Percentiles rank a stretch among this genome's conserved stretches.
These are phyloP conservation scores for Clonostachys solani DNA, from an alignment of 2,329 filamentous ascomycete genomes.

Conservation along the genomic window DNA sequence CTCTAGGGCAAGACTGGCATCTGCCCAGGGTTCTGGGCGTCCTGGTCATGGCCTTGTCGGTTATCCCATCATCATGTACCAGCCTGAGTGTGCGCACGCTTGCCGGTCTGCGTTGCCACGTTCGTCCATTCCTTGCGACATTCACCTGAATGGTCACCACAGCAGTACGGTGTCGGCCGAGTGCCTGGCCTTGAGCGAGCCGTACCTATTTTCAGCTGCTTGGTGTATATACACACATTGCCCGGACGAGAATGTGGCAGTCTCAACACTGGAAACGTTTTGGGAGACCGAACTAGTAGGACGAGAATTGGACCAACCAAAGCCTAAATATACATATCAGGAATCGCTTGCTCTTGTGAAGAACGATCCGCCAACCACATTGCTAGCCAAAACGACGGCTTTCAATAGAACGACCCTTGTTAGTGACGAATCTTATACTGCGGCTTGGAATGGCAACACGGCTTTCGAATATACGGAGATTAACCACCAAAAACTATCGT, in stretches of 20 bases:
- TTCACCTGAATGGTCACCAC: slow-evolving; percentile 2
- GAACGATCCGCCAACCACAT: neutral
- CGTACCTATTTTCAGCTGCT: slow-evolving; percentile 11
- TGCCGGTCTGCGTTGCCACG: slow-evolving; percentile 33
- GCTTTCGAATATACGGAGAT: slow-evolving; percentile 3
- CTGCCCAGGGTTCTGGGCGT: slow-evolving; percentile 1
- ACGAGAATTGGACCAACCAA: slow-evolving; percentile 4
- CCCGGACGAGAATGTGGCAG: neutral
- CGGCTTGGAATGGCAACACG: slow-evolving; percentile 3
- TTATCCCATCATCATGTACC: slow-evolving; percentile 48
- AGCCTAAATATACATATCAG: slow-evolving; percentile 6
- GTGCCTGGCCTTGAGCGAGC: slow-evolving; percentile 10
- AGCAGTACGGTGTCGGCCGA: slow-evolving; percentile 1
- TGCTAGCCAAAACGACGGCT: neutral
- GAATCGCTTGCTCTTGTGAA: slow-evolving; percentile 2
- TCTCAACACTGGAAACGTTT: slow-evolving; percentile 8
- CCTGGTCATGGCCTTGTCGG: slow-evolving; percentile 12
- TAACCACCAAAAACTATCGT: slow-evolving; percentile 5
- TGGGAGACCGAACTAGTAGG: slow-evolving; percentile 10
- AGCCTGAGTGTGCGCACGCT: slow-evolving; percentile 60
- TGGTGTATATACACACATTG: slow-evolving; percentile 11
- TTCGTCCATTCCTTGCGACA: slow-evolving; percentile 4
- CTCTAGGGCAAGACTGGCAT: too few relatives aligned
- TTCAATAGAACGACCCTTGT: slow-evolving; percentile 5
- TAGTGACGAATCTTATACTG: slow-evolving; percentile 4